Percentiles rank a stretch among this genome's conserved stretches.
phyloP scores from a whole-genome alignment of 2,329 filamentous ascomycete species.

The Trichoderma aggressivum region DNA sequence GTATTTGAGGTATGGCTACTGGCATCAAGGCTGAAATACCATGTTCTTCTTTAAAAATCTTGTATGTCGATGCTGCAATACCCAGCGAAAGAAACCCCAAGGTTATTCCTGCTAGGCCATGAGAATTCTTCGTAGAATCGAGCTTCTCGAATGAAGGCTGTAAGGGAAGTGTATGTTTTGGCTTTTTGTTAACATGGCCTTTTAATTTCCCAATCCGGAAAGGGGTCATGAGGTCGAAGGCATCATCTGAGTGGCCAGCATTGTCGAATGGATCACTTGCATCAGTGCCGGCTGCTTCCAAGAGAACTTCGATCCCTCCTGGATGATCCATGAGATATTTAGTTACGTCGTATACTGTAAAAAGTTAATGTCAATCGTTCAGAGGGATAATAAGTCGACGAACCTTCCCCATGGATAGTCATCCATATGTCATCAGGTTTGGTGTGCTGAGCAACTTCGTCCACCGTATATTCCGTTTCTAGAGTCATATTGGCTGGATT shows the following conservation, averaged over 20 bases:
- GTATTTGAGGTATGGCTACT: not conserved
- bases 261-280: constrained; percentile 74
- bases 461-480: constrained; percentile 26
- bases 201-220: not conserved
- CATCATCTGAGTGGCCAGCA: not conserved
- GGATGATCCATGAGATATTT: constrained; percentile 59
- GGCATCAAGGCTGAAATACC: not conserved
- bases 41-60: not conserved
- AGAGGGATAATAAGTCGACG: not conserved
- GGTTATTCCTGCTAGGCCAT: not conserved
- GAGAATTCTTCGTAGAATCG: not conserved
- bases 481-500: not conserved
- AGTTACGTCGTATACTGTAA: constrained; percentile 55
- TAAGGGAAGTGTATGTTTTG: not conserved
- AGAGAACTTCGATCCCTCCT: constrained; percentile 73
- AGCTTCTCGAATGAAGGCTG: not conserved
- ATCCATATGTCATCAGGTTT: constrained; percentile 50
- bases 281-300: constrained; percentile 75
- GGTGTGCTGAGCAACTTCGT: constrained; percentile 49
- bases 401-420: constrained; percentile 54
- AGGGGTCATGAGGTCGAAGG: not conserved
- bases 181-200: not conserved
- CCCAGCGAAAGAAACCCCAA: not conserved
- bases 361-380: constrained; percentile 18
- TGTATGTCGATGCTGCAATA: not conserved